Conservation (phyloP, 257 asterid genomes). For the Solanum bulbocastanum region DNA sequence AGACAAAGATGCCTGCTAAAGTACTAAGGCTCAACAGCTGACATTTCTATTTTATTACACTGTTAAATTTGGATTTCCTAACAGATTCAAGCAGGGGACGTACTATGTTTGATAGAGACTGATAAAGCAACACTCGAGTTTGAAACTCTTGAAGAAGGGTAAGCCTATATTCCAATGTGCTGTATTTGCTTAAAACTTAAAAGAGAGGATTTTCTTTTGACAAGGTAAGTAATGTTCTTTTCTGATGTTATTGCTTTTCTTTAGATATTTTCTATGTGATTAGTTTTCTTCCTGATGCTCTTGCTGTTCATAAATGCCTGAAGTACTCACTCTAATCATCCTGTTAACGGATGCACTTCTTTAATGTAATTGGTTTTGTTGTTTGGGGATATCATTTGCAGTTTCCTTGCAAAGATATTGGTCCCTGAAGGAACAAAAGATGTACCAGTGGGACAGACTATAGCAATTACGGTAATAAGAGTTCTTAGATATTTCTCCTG, state of each 20-base stretch:
- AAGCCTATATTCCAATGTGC: constrained; percentile 14
- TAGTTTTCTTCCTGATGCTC: neutral
- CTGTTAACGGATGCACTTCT: neutral
- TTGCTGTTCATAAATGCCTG: neutral
- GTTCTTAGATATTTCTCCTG: constrained; percentile 13
- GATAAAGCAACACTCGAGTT: constrained; percentile 97
- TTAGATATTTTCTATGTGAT: neutral
- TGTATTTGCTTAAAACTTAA: neutral
- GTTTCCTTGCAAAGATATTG: constrained; percentile 89
- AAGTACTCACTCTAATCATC: neutral
- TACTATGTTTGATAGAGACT: constrained; percentile 91
- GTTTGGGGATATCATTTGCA: constrained; percentile 21
- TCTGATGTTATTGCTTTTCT: neutral
- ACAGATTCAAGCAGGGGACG: constrained; percentile 95
- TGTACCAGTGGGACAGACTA: constrained; percentile 94
- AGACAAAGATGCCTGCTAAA: neutral
- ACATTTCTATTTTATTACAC: neutral
- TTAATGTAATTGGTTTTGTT: neutral
- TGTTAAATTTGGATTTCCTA: constrained; percentile 14
- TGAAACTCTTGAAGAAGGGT: constrained; percentile 98
- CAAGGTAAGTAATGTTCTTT: neutral
- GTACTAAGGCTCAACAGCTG: neutral
- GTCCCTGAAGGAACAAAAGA: constrained; percentile 96
- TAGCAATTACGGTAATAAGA: constrained; percentile 79
- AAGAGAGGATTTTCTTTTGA: neutral